Evolutionary conservation across 768 basidiomycete species (phyloP).

Genomic region (Paxillus rubicundulus): DNA sequence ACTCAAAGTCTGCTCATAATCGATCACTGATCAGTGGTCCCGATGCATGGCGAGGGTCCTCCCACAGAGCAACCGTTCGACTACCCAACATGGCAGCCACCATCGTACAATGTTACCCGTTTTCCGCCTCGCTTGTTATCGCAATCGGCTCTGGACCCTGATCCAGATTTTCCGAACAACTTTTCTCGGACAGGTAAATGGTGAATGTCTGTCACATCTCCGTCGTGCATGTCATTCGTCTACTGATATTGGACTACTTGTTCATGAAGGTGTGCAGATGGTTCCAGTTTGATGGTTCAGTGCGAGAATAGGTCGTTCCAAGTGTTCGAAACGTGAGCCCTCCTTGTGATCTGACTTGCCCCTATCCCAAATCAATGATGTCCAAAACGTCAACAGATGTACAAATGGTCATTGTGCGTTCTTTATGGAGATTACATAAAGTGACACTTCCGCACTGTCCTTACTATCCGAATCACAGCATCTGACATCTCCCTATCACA

Average conservation of each 20-base stretch:
- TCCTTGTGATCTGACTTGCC: not conserved
- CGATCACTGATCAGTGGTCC: too few species aligned
- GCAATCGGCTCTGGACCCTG: conserved; percentile 15
- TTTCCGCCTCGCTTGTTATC: conserved; percentile 13
- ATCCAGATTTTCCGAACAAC: conserved; percentile 35
- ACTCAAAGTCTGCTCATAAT: too few species aligned
- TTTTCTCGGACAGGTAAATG: conserved; percentile 59
- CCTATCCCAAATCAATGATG: not conserved
- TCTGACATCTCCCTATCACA: conserved; percentile 9
- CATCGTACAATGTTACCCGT: conserved; percentile 27
- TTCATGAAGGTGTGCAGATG: conserved; percentile 67
- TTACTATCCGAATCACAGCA: not conserved
- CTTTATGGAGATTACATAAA: too few species aligned
- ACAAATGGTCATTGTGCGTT: conserved; percentile 2
- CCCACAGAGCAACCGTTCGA: not conserved
- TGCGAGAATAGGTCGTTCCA: too few species aligned
- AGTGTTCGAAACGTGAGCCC: too few species aligned
- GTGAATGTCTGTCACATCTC: conserved; percentile 30
- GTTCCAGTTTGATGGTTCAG: conserved; percentile 39
- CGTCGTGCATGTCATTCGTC: not conserved
- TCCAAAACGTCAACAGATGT: not conserved
- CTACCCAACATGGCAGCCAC: conserved; percentile 28
- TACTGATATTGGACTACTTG: not conserved
- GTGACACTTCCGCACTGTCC: not conserved
- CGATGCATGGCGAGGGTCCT: not conserved